phyloP scores from a whole-genome alignment of 306 rosid species.

The Castanea sativa region DNA sequence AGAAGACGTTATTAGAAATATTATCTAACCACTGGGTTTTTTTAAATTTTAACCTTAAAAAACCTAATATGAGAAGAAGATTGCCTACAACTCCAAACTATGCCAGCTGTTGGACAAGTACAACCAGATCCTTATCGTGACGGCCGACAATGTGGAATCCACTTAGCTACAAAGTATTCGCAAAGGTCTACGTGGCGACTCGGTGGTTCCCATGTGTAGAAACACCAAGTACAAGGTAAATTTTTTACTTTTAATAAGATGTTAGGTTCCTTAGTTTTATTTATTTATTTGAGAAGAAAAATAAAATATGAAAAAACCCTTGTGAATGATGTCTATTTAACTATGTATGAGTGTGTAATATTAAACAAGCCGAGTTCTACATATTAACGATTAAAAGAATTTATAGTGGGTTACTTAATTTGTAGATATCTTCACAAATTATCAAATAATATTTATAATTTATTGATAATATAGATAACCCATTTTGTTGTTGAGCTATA shows the following conservation, averaged over 20 bases:
- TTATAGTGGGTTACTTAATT: too few relatives aligned
- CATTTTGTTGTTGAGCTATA: too few relatives aligned
- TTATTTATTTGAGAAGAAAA: too few relatives aligned
- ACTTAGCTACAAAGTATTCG: conserved; percentile 78
- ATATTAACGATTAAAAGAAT: too few relatives aligned
- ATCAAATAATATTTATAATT: too few relatives aligned
- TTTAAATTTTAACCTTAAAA: background rate
- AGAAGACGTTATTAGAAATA: too few relatives aligned
- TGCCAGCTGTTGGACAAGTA: conserved; percentile 69
- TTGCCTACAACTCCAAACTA: conserved; percentile 63
- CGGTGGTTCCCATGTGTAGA: conserved; percentile 82
- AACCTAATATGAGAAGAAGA: conserved; percentile 47
- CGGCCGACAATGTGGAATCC: conserved; percentile 83
- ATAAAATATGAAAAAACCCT: too few relatives aligned
- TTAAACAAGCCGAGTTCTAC: too few relatives aligned
- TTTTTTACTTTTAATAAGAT: too few relatives aligned
- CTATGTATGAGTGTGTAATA: background rate
- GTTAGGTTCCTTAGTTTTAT: too few relatives aligned
- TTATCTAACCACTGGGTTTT: background rate
- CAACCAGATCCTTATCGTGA: conserved; percentile 70
- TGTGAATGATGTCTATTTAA: too few relatives aligned
- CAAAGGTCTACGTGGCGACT: conserved; percentile 76
- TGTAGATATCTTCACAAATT: conserved; percentile 24
- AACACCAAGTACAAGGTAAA: conserved; percentile 92
- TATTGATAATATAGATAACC: too few relatives aligned